Evolutionary conservation across 1,284 basidiomycete genomes (phyloP).

Genomic region (Cutaneotrichosporon cavernicola): DNA sequence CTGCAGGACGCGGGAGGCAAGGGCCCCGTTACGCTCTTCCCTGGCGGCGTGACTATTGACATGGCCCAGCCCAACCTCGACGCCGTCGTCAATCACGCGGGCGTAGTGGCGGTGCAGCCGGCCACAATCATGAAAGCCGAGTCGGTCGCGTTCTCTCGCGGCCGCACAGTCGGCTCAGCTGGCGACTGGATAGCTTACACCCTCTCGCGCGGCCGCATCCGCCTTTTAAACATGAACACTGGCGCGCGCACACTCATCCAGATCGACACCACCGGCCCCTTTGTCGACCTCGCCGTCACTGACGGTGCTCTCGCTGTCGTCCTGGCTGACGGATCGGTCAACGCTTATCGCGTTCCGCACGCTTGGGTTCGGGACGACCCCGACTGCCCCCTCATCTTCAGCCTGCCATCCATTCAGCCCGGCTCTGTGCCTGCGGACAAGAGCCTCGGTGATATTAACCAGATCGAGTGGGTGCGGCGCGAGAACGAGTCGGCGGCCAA

Average conservation of each 20-base stretch:
- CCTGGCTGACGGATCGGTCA: constrained; percentile 31
- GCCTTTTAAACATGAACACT: constrained; percentile 38
- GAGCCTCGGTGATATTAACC: constrained; percentile 29
- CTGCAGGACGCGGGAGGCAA: constrained; percentile 19
- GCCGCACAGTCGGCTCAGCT: constrained; percentile 40
- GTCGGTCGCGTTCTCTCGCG: constrained; percentile 25
- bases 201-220: constrained; percentile 37
- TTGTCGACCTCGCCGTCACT: constrained; percentile 40
- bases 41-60: constrained; percentile 33
- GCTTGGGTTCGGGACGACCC: constrained; percentile 39
- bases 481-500: constrained; percentile 20
- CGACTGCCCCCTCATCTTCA: constrained; percentile 22
- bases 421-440: constrained; percentile 15
- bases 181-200: constrained; percentile 42
- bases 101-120: constrained; percentile 32
- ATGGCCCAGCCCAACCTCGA: constrained; percentile 37
- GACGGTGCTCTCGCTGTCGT: constrained; percentile 35
- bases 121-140: constrained; percentile 39
- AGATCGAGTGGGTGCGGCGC: constrained; percentile 41
- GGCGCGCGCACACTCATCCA: constrained; percentile 40
- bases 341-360: constrained; percentile 35
- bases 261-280: constrained; percentile 27
- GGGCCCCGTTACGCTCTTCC: constrained; percentile 25
- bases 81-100: constrained; percentile 28
- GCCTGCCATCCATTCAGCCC: constrained; percentile 18